Evolutionary conservation across 2,329 filamentous ascomycete genomes (phyloP).

Genomic region (Xylaria sp.): DNA sequence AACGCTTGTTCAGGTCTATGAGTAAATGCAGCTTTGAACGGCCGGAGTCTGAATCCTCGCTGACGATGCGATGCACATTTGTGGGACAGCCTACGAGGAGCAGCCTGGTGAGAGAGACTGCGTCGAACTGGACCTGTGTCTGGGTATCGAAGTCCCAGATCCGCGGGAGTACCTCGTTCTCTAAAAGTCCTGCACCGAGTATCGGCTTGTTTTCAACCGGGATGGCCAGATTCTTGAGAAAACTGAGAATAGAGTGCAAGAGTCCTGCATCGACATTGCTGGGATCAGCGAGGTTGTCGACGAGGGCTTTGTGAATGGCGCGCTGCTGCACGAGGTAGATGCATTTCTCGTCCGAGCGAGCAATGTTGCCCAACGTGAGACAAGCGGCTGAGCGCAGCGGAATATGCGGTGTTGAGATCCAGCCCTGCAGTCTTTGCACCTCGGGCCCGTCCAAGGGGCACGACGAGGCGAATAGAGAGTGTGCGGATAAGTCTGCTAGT

Average conservation of each 20-base stretch:
- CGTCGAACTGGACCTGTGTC: conserved; percentile 69
- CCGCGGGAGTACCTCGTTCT: conserved; percentile 59
- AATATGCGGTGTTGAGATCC: conserved; percentile 57
- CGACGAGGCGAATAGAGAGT: conserved; percentile 57
- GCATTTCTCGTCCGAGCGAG: conserved; percentile 67
- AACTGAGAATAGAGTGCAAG: conserved; percentile 67
- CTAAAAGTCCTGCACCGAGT: conserved; percentile 61
- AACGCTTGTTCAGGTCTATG: conserved; percentile 55
- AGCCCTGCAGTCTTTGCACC: conserved; percentile 57
- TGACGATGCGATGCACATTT: conserved; percentile 64
- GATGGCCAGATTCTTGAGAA: conserved; percentile 74
- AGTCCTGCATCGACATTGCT: conserved; percentile 60
- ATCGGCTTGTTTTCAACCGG: conserved; percentile 64
- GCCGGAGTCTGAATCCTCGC: conserved; percentile 48
- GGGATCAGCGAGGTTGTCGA: conserved; percentile 57
- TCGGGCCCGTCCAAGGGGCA: conserved; percentile 59
- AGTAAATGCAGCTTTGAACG: conserved; percentile 54
- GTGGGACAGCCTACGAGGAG: conserved; percentile 64
- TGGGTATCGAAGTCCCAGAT: conserved; percentile 65
- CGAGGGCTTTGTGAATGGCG: conserved; percentile 58
- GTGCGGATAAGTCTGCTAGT: conserved; percentile 63
- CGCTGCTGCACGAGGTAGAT: conserved; percentile 60
- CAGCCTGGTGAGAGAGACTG: conserved; percentile 67
- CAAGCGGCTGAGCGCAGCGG: conserved; percentile 68
- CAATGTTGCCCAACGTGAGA: conserved; percentile 70